Evolutionary conservation across 257 asterid species (phyloP).

Genomic region (Perilla frutescens): DNA sequence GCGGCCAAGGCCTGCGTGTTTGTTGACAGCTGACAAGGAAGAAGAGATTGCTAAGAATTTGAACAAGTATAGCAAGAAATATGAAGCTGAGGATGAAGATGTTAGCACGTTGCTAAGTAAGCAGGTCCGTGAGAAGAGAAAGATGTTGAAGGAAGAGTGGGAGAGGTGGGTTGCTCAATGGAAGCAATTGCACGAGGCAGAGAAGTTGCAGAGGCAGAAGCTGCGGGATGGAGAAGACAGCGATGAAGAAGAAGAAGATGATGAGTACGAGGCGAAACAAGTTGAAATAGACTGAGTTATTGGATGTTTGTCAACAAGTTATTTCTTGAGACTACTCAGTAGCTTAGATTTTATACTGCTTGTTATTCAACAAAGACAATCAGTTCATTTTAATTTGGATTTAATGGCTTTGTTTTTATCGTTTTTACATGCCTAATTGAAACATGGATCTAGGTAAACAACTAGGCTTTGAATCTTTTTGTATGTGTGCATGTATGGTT

Average conservation of each 20-base stretch:
- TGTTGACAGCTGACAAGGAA: slow-evolving; percentile 81
- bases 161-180: slow-evolving; percentile 77
- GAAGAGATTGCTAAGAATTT: slow-evolving; percentile 86
- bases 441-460: too few species aligned
- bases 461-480: too few species aligned
- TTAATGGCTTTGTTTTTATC: too few species aligned
- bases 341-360: too few species aligned
- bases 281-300: slow-evolving; percentile 75
- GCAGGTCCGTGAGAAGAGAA: slow-evolving; percentile 86
- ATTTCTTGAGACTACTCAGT: slow-evolving; percentile 55
- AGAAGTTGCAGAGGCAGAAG: slow-evolving; percentile 68
- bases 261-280: slow-evolving; percentile 75
- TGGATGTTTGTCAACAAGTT: slow-evolving; percentile 77
- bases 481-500: too few species aligned
- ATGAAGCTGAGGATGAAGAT: slow-evolving; percentile 85
- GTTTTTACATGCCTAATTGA: too few species aligned
- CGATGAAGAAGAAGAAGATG: slow-evolving; percentile 75
- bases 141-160: slow-evolving; percentile 89
- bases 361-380: too few species aligned
- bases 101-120: slow-evolving; percentile 77
- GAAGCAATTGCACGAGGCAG: slow-evolving; percentile 76
- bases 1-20: slow-evolving; percentile 93
- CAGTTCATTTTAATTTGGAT: too few species aligned
- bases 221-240: slow-evolving; percentile 90
- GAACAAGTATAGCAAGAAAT: slow-evolving; percentile 79